Percentiles rank a stretch among this genome's conserved stretches.
Conservation (phyloP, 805 yeast genomes). For the Yamadazyma phyllophila region DNA sequence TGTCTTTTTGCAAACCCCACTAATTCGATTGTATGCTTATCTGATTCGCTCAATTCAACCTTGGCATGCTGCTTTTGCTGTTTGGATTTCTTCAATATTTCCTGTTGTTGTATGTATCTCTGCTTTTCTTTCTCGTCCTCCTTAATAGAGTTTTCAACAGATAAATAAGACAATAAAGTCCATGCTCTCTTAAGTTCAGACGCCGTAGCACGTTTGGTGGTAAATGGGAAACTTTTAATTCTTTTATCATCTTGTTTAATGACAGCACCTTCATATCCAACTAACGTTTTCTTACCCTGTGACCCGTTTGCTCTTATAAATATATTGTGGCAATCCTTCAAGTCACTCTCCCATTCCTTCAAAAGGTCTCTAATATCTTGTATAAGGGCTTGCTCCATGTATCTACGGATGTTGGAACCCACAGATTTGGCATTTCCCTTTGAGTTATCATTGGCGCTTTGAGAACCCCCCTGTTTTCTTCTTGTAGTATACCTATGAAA, state of each 20-base stretch:
- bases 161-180: conserved; percentile 68
- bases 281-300: conserved; percentile 58
- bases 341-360: conserved; percentile 57
- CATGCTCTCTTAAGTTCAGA: conserved; percentile 81
- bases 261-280: conserved; percentile 64
- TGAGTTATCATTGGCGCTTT: conserved; percentile 86
- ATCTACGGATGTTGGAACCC: conserved; percentile 84
- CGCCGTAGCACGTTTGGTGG: conserved; percentile 84
- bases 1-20: conserved; percentile 63
- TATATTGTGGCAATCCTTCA: conserved; percentile 64
- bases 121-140: conserved; percentile 30
- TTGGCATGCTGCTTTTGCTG: conserved; percentile 11
- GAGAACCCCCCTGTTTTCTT: conserved; percentile 97
- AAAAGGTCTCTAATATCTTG: conserved; percentile 75
- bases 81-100: conserved; percentile 13
- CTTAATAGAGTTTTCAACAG: conserved; percentile 54
- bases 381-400: conserved; percentile 81
- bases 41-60: conserved; percentile 30
- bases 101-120: conserved; percentile 19
- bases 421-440: conserved; percentile 96
- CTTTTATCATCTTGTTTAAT: conserved; percentile 55
- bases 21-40: conserved; percentile 56
- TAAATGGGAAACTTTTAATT: conserved; percentile 75
- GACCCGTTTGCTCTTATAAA: conserved; percentile 81
- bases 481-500: conserved; percentile 95